Base-by-base conservation (phyloP, 192 early-diverging fungal species). In the Umbelopsis ramanniana region DNA sequence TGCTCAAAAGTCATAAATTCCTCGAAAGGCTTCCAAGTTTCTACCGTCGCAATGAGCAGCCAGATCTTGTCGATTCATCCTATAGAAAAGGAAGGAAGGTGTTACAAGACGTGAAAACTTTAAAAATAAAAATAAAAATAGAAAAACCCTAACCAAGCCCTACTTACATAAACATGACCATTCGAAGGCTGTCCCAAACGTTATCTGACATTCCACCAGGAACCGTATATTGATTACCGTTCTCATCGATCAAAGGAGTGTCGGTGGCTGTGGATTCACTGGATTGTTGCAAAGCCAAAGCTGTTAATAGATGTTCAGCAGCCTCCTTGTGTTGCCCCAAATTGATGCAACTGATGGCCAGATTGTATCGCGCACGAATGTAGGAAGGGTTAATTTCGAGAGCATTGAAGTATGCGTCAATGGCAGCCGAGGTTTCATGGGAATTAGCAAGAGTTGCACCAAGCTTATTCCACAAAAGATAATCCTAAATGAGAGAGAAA, bases 391-490 rank as follows among this genome's bases (percentile, higher is more conserved):
- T 96, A 74, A 99, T 91, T 74, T 96, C 89, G 43, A 99, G 86
- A 2, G 97, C 98, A 19, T 92, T 87, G 70, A 92, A 96, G 75
- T 99, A 99, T 29, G 97, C 96, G 12, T 95, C 93, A 8, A 97
- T 93, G 10, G 97, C 96, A 17, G 88, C 84, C 23, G 80, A 67
- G 22, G 91, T 86, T 52, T 92, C 82, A n/a, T 86, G 86, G 15
- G 91, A 86, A 74, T 99, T 98, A 23, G 97, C 98, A 46, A 96
- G 85, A 0, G 97, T 99, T 5, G 98, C 98, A 9, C 98, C 98
- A 29, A 98, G 86, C 72, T 95, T 94, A 84, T 98, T 98, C 95
- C 95, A 99, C 45, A 98, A 84, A 74, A 96, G 82, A 77, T 97
- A 97, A 76, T 98, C 95, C 79, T 91, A 73, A 40, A 6, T 24